Evolutionary conservation across 1,284 basidiomycete genomes (phyloP).

Genomic region (Coniferiporia sulphurascens): DNA sequence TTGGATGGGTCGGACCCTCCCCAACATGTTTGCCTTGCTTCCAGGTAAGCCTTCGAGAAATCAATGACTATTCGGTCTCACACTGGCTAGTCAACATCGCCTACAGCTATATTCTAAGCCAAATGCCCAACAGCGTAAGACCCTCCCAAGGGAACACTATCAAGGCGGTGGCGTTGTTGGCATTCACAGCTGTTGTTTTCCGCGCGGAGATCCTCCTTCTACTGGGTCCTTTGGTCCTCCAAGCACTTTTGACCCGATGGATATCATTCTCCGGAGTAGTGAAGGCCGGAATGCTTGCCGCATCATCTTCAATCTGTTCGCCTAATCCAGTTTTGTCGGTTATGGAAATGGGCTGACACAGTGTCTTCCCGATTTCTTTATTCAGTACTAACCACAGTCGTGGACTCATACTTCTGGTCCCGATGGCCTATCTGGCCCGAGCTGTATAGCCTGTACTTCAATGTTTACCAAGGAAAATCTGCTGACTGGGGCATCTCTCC

Average conservation of each 20-base stretch:
- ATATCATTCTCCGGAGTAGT: conserved; percentile 44
- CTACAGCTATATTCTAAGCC: conserved; percentile 48
- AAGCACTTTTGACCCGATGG: conserved; percentile 44
- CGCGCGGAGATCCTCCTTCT: conserved; percentile 78
- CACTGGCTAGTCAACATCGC: conserved; percentile 56
- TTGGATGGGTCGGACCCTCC: conserved; percentile 89
- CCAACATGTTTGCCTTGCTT: conserved; percentile 89
- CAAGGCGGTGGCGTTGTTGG: conserved; percentile 48
- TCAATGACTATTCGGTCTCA: neutral
- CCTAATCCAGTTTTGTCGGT: conserved; percentile 2
- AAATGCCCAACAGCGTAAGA: conserved; percentile 36
- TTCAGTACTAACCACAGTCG: conserved; percentile 53
- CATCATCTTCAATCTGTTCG: conserved; percentile 55
- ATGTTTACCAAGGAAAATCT: conserved; percentile 83
- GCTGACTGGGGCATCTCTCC: conserved; percentile 90
- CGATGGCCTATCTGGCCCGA: conserved; percentile 82
- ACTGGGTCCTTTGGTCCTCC: conserved; percentile 57
- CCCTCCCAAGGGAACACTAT: conserved; percentile 35
- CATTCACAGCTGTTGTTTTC: conserved; percentile 68
- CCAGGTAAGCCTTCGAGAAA: conserved; percentile 49
- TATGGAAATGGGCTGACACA: neutral
- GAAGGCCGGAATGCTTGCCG: conserved; percentile 49
- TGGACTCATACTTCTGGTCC: conserved; percentile 90
- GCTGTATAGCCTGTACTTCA: conserved; percentile 76
- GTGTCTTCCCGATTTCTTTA: neutral